Percentiles rank a stretch among this genome's conserved stretches.
phyloP scores from a whole-genome alignment of 2,329 filamentous ascomycete genomes.

The Emergomyces orientalis region DNA sequence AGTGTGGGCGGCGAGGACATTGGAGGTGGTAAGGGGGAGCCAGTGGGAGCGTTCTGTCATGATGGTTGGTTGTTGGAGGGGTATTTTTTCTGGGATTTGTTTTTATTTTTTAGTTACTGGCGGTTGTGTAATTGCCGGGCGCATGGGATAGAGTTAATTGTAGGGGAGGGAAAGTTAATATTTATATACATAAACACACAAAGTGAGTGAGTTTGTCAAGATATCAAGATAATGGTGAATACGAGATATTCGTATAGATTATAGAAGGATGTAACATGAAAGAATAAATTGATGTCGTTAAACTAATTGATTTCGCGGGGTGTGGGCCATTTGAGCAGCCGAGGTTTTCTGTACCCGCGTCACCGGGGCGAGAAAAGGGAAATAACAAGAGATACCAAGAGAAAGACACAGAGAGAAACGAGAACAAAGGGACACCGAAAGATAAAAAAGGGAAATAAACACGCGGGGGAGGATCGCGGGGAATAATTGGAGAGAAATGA shows the following conservation, averaged over 20 bases:
- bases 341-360: background rate
- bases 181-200: background rate
- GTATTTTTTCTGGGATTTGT: background rate
- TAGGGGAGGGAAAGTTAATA: background rate
- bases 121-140: too few species aligned
- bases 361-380: background rate
- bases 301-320: too few species aligned
- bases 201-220: background rate
- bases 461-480: background rate
- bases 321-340: background rate
- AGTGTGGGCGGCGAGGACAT: slow-evolving; percentile 61
- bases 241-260: background rate
- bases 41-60: slow-evolving; percentile 41
- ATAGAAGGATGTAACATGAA: background rate
- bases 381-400: background rate
- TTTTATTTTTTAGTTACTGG: background rate
- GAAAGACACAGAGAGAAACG: background rate
- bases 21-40: slow-evolving; percentile 60
- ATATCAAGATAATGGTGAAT: background rate
- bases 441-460: background rate
- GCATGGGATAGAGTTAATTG: background rate
- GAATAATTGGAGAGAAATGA: background rate
- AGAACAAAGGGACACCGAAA: background rate
- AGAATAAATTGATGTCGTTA: too few species aligned
- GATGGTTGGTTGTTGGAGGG: background rate